Conservation (phyloP, 768 basidiomycete species). For the Dacryopinax primogenitus region DNA sequence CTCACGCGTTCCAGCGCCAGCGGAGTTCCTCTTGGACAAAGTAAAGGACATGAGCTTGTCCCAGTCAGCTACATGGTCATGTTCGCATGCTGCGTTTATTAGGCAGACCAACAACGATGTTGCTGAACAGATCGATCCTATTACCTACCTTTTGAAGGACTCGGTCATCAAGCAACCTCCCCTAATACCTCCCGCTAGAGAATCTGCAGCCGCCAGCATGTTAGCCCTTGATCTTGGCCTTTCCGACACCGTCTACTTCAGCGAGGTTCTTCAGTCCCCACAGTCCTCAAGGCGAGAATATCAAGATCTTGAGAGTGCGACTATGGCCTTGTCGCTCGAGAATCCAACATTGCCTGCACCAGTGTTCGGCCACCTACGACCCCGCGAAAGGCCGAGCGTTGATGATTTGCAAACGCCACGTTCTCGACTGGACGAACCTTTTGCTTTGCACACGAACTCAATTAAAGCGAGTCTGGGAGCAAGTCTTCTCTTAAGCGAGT, state of each 20-base stretch:
- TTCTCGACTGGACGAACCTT: neutral
- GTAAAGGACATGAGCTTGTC: neutral
- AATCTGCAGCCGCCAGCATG: constrained; percentile 42
- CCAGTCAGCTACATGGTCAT: neutral
- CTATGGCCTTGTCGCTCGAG: constrained; percentile 36
- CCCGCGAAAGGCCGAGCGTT: constrained; percentile 23
- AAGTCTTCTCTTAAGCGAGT: constrained; percentile 52
- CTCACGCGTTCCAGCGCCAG: neutral
- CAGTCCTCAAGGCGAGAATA: constrained; percentile 21
- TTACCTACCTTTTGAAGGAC: neutral
- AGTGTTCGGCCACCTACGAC: constrained; percentile 50
- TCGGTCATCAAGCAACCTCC: neutral
- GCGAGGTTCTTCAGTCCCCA: constrained; percentile 30
- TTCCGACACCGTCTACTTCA: constrained; percentile 45
- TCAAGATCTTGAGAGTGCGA: constrained; percentile 36
- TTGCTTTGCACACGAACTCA: constrained; percentile 14
- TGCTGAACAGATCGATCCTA: neutral
- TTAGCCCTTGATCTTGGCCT: constrained; percentile 51
- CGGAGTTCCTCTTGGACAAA: neutral
- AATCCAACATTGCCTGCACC: constrained; percentile 42
- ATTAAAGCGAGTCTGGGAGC: constrained; percentile 39
- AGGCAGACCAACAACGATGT: neutral
- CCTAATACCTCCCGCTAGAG: neutral
- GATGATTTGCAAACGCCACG: constrained; percentile 20
- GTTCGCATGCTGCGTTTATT: neutral